These are phyloP conservation scores for Berkeleyomyces basicola DNA, from an alignment of 2,329 filamentous ascomycete genomes.

Conservation along the genomic window DNA sequence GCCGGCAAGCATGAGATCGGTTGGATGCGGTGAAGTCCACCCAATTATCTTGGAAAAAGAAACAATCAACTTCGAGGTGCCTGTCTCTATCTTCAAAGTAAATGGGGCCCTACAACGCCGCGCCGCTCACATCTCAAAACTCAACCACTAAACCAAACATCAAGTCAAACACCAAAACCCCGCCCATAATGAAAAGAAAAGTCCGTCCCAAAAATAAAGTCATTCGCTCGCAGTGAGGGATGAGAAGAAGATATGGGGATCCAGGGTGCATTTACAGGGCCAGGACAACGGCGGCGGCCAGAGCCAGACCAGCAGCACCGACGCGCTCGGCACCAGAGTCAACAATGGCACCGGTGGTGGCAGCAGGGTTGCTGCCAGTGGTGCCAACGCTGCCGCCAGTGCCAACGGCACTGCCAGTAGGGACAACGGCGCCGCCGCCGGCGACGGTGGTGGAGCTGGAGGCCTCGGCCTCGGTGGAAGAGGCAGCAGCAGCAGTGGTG, in stretches of 20 bases:
- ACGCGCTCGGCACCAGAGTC: conserved; percentile 17
- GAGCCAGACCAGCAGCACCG: conserved; percentile 18
- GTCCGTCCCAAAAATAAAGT: background rate
- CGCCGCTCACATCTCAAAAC: background rate
- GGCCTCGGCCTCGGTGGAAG: background rate
- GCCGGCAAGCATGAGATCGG: background rate
- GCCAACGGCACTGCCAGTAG: background rate
- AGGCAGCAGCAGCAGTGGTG: background rate
- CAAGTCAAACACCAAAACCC: background rate
- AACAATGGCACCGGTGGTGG: conserved; percentile 16
- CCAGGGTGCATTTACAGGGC: conserved; percentile 19
- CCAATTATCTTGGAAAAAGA: background rate
- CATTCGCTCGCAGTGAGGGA: background rate
- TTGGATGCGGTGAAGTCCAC: background rate
- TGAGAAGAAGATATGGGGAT: background rate
- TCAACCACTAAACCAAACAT: background rate
- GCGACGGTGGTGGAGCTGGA: background rate
- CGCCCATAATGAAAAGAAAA: background rate
- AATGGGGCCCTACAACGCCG: background rate
- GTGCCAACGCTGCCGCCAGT: conserved; percentile 2
- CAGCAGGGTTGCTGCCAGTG: conserved; percentile 8
- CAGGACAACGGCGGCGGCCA: conserved; percentile 19
- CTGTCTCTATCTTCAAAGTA: background rate
- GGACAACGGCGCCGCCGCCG: background rate
- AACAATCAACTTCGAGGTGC: background rate